Base-by-base conservation (phyloP, 2,329 filamentous ascomycete genomes). In the Fusarium coicis region DNA sequence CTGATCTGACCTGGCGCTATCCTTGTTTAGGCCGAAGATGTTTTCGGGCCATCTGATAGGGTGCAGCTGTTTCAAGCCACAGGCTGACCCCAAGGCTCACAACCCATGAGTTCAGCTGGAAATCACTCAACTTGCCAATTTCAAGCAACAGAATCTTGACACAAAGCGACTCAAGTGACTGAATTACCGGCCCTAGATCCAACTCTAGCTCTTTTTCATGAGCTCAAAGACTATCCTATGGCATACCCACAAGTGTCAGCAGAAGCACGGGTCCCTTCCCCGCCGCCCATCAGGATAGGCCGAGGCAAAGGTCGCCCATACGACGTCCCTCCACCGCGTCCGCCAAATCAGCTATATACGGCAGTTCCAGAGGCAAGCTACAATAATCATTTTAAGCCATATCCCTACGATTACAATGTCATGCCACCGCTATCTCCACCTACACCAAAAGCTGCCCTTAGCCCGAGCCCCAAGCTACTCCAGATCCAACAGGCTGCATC, bases 231-330 rank as follows among this genome's bases (percentile, higher is more conserved):
- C 1, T 6, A 36, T 11, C 2, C 19, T 8, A 11, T 58, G 16
- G 19, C 7, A 5, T 11, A 12, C 11, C 10, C 18, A 8, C 5
- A 10, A 7, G 32, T 37, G 23, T 52, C 55, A 8, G 36, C 23
- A n/a, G 55, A 58, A 32, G 56, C 43, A 30, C 34, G 34, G n/a
- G 56, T 52, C 46, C 34, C 56, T 39, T 59, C 56, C 44, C 56
- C 34, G 18, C 56, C 34, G 18, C 26, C 23, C 1, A 9, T 36
- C n/a, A 52, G n/a, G 7, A 1, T 32, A 5, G 30, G 47, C 5
- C 0, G 18, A 6, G 32, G 32, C 32, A 10, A 23, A 23, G 47
- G 47, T 10, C 30, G 18, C n/a, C 30, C 16, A 11, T 26, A 52
- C 16, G 49, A 23, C 6, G 12, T 15, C n/a, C 18, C 49, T 36